Conservation (phyloP, 2,329 filamentous ascomycete genomes). For the Colletotrichum musicola region DNA sequence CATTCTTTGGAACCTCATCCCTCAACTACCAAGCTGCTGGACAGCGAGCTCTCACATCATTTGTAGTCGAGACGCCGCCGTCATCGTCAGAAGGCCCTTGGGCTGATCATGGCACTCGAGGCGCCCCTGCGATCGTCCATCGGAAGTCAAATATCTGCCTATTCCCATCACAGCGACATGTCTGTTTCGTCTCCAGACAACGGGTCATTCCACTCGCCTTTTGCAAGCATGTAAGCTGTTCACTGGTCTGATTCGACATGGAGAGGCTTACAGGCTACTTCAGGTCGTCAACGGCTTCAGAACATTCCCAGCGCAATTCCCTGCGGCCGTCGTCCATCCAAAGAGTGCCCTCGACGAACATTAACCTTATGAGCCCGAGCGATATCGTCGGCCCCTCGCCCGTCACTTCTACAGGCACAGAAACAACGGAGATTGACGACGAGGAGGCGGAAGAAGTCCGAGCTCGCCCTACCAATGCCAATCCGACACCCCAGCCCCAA, state of each 20-base stretch:
- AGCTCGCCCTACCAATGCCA: constrained; percentile 50
- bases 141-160: constrained; percentile 66
- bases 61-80: background rate
- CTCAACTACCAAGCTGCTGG: constrained; percentile 15
- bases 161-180: constrained; percentile 67
- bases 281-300: constrained; percentile 59
- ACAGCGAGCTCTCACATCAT: background rate
- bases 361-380: constrained; percentile 72
- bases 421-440: constrained; percentile 87
- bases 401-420: constrained; percentile 87
- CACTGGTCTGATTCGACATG: background rate
- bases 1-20: constrained; percentile 39
- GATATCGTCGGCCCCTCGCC: constrained; percentile 85
- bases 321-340: constrained; percentile 66
- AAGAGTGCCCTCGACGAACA: constrained; percentile 61
- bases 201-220: constrained; percentile 61
- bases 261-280: constrained; percentile 44
- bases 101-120: constrained; percentile 67
- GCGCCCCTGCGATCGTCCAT: constrained; percentile 73
- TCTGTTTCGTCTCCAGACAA: constrained; percentile 67
- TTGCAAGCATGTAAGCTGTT: constrained; percentile 64
- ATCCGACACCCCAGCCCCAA: constrained; percentile 53
- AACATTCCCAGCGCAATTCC: constrained; percentile 54
- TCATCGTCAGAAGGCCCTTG: background rate
- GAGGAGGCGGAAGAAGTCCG: constrained; percentile 74